Base-by-base conservation (phyloP, 352 stramenopile species). In the Globisporangium cystogenes region DNA sequence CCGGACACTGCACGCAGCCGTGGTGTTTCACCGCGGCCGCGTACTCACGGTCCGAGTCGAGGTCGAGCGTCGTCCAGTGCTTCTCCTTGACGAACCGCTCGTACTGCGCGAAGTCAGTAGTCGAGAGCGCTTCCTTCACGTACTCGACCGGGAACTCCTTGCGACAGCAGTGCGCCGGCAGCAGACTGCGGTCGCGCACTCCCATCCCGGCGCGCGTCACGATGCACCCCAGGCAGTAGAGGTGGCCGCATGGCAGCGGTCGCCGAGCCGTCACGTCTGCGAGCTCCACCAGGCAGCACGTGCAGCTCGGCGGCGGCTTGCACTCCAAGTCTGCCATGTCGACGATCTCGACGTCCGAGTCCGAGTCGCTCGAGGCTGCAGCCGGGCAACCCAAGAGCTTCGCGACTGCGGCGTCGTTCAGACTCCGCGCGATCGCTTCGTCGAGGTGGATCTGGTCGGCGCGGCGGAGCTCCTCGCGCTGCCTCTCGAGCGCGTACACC, bases 41-140 rank as follows among this genome's bases (percentile, higher is more conserved):
- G 44, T 92, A 92, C 18, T 88, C 76, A 26, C 62, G 64, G 55
- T 92, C 81, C 24, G 79, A 79, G 37, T 74, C 39, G 15, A 90
- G 62, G 21, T 49, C 76, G 12, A 65, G 54, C 6, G 10, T 69
- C 42, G 29, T 59, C 53, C 44, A 59, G 53, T 59, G 24, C 27
- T 53, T 59, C 15, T 53, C 55, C n/a, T 36, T 46, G 11, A 55
- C 46, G n/a, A 55, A 55, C 31, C 27, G 47, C 39, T 55, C 21
- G 47, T 61, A 54, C 7, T 39, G 58, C 10, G 54, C 53, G 1
- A 60, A 60, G 1, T 35, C 59, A 2, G n/a, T 10, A 0, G 23
- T 21, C 10, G 36, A 15, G 3, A 59, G 45, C 12, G 39, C 48
- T 24, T 61, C 55, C 18, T 14, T 27, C 23, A 61, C 39, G 48